Percentiles rank a stretch among this genome's conserved stretches.
Evolutionary conservation across 2,329 filamentous ascomycete species (phyloP).

Genomic region (Cladobotryum mycophilum): DNA sequence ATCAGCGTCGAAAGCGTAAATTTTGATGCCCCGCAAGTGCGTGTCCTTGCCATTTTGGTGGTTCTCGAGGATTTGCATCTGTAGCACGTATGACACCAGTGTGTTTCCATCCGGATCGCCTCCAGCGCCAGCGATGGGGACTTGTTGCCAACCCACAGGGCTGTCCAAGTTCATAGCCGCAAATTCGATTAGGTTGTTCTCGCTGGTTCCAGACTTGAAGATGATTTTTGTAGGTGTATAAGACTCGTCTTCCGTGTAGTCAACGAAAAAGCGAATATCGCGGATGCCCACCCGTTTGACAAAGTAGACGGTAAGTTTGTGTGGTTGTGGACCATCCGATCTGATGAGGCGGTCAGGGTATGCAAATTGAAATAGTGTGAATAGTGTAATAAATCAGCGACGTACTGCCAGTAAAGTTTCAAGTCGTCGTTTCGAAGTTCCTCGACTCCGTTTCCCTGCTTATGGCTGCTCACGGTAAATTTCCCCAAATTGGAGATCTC

Average conservation of each 20-base stretch:
- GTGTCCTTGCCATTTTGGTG: slow-evolving; percentile 99
- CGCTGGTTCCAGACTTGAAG: slow-evolving; percentile 82
- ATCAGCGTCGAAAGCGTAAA: slow-evolving; percentile 59
- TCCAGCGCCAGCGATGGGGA: slow-evolving; percentile 54
- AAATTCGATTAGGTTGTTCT: slow-evolving; percentile 88
- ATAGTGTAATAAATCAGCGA: slow-evolving; percentile 8
- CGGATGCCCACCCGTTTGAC: slow-evolving; percentile 75
- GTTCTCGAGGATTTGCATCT: slow-evolving; percentile 88
- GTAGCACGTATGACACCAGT: slow-evolving; percentile 80
- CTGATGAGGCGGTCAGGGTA: slow-evolving; percentile 28
- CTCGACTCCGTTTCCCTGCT: slow-evolving; percentile 72
- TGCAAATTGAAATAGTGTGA: background rate
- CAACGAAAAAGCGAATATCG: slow-evolving; percentile 75
- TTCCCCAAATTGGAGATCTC: slow-evolving; percentile 80
- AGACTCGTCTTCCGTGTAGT: slow-evolving; percentile 88
- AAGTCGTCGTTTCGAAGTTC: slow-evolving; percentile 70
- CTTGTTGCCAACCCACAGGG: slow-evolving; percentile 86
- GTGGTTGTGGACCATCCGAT: slow-evolving; percentile 78
- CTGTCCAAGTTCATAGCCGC: slow-evolving; percentile 70
- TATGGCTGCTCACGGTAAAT: slow-evolving; percentile 76
- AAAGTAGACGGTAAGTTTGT: slow-evolving; percentile 78
- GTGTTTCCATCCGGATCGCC: slow-evolving; percentile 62
- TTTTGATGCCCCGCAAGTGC: slow-evolving; percentile 88
- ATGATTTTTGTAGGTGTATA: slow-evolving; percentile 93
- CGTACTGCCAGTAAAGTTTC: slow-evolving; percentile 72